Evolutionary conservation across 108 stramenopile species (phyloP), one percentile per base, ranked within the genome.

Genomic region (Licmophora abbreviata): DNA sequence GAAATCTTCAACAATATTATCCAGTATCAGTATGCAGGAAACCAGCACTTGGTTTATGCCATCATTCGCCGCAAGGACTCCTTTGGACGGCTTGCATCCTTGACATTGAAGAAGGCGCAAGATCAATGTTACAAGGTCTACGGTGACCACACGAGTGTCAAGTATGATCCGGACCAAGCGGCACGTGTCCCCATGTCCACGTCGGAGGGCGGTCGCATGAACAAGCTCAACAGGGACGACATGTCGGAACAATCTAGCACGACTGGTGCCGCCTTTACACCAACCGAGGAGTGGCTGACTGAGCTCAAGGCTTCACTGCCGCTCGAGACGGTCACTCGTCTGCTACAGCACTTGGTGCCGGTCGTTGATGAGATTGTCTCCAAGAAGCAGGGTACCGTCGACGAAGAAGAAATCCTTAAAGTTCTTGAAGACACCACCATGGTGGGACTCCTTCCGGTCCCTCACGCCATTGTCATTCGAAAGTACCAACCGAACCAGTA

Each of bases 1-100:
- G 95, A 97, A 71, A 74, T 94, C 41, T 96, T 98, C 71, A 95
- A 96, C 77, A 99, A 99, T 53, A 79, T 97, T 31, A 78, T 98
- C 47, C 98, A 99, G 66, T 99, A 99, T 44, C 98, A 99, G 69
- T 99, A 90, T 61, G 79, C 73, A 20, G 97, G 97, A 25, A 98
- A 99, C 64, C 69, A 88, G 0, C 94, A 96, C 56, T 73, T 98
- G 55, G 73, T 99, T 4, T 99, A 97, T 60, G 94, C 97, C n/a
- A 87, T 97, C 50, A 84, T 97, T 35, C 74, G 88, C 57, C 52
- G 88, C 54, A 88, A 87, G 53, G 85, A 86, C 54, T 67, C 79
- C 3, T 88, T 94, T 54, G 83, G 79, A 34, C 68, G 76, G 31
- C 67, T 91, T 36, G 77, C 85, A 6, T 76, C 83, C 26, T 55